These are phyloP conservation scores for Ophiostoma sp. DNA, from an alignment of 2,329 filamentous ascomycete genomes.

Conservation along the genomic window DNA sequence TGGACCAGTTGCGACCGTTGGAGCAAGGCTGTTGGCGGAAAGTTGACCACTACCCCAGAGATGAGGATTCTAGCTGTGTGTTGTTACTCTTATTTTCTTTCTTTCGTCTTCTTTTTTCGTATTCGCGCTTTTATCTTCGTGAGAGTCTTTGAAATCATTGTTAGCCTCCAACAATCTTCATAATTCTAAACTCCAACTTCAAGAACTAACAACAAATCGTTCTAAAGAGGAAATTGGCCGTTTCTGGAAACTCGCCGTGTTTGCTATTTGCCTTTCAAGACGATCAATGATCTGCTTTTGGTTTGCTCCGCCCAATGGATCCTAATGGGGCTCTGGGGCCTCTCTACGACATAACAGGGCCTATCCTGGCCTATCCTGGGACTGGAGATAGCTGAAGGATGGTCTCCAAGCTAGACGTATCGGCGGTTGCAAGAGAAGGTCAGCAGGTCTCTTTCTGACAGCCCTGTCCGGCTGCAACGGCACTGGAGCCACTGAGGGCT, in stretches of 20 bases:
- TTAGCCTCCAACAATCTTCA: background rate
- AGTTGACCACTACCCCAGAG: background rate
- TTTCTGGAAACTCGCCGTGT: background rate
- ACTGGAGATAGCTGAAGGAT: background rate
- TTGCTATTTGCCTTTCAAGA: background rate
- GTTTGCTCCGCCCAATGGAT: background rate
- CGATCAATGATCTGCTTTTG: background rate
- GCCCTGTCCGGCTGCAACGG: background rate
- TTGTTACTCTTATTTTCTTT: background rate
- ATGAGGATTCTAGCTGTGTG: background rate
- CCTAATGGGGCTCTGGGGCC: background rate
- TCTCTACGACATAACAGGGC: background rate
- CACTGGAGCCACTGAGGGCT: background rate
- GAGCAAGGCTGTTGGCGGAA: background rate
- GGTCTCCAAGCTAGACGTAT: background rate
- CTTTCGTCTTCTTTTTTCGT: background rate
- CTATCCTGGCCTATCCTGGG: background rate
- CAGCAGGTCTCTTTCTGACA: background rate
- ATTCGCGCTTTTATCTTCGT: background rate
- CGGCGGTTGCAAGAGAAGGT: background rate
- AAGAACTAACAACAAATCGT: background rate
- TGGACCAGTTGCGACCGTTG: background rate
- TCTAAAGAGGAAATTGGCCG: slow-evolving; percentile 3
- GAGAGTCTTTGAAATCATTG: background rate
- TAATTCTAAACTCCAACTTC: background rate